Evolutionary conservation across 2,329 filamentous ascomycete species (phyloP), one percentile per base, ranked within the genome.

Genomic region (Sporothrix phasma): DNA sequence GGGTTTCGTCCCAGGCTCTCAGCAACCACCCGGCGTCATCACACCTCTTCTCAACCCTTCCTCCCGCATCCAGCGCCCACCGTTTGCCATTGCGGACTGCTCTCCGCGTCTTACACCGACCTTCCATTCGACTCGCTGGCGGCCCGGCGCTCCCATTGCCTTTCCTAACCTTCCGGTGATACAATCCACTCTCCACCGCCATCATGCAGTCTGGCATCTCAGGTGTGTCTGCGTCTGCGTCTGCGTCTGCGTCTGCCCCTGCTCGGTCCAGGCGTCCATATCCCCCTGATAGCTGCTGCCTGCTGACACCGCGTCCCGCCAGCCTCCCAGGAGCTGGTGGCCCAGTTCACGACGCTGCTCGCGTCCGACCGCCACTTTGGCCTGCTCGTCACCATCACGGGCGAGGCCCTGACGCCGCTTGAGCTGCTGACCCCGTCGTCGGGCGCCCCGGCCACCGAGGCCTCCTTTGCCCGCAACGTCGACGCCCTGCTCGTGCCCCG

Each of bases 201-300:
- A 81, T 70, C 63, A 91, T 91, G 88, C 88, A 92, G 79, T 91
- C 88, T 41, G 88, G 88, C 75, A 91, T 91, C 70, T 84, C 87
- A 76, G 88, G 88, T 88, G 79, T 60, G 71, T 34, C 49, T 22
- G 49, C 34, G 29, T 58, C 64, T 47, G 47, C 56, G 19, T 41
- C 17, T 47, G 49, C 26, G 22, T 7, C 13, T 19, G 10, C 17
- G 3, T 10, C 34, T 31, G 22, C 4, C 31, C 15, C 11, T 13
- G 34, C 34, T 15, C n/a, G n/a, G 10, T 37, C 34, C 34, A 11
- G 8, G 10, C 34, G 11, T 13, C 34, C 34, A 37, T 72, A 90
- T 90, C 88, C 69, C 92, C 90, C 64, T 76, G 87, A 76, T 90
- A 93, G 80, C 87, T 94, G 67, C 83, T 86, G 73, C n/a, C n/a